Base-by-base conservation (phyloP, 2,329 filamentous ascomycete genomes). In the Diaporthe sp. region DNA sequence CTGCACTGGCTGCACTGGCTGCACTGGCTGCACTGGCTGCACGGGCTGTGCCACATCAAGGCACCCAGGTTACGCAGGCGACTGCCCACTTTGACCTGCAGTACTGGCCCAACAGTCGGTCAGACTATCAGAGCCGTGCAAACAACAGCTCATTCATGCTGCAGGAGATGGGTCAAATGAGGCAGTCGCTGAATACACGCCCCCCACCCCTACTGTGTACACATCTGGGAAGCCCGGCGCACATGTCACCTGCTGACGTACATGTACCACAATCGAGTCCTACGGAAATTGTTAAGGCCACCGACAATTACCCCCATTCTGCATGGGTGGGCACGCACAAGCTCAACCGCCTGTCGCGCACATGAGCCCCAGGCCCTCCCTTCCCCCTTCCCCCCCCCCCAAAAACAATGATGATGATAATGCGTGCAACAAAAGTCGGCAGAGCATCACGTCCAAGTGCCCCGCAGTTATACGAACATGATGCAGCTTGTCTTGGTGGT, bases 241-340 rank as follows among this genome's bases (percentile, higher is more conserved):
- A 17, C 37, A 61, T 61, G 44, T 63, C 47, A 71, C 69, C 37
- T 37, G 69, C 69, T 71, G 69, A 61, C 69, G 55, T 50, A 71
- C 27, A 51, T 61, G 69, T 51, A 55, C 51, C 69, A 47, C 55
- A 15, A 25, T 50, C 30, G 69, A 56, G 30, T 27, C 42, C n/a
- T 37, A 12, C 37, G 50, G n/a, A 35, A 71, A 71, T 71, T 71
- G 69, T 71, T 71, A 71, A 71, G 69, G 69, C 69, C 69, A 71
- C 69, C 69, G 69, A 71, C 69, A 71, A 61, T 61, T 59, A 61
- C 42, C 69, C 56, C 69, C 56, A 63, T 51, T 39, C n/a, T 71
- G 12, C 47, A 50, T 61, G 56, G 56, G 68, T 53, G 15, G 22
- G 42, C 42, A 44, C n/a, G 27, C 32, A 63, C 44, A 5, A 44